Evolutionary conservation across 805 yeast genomes (phyloP), one percentile per base, ranked within the genome.

Genomic region (Cyberlindnera lachancei): DNA sequence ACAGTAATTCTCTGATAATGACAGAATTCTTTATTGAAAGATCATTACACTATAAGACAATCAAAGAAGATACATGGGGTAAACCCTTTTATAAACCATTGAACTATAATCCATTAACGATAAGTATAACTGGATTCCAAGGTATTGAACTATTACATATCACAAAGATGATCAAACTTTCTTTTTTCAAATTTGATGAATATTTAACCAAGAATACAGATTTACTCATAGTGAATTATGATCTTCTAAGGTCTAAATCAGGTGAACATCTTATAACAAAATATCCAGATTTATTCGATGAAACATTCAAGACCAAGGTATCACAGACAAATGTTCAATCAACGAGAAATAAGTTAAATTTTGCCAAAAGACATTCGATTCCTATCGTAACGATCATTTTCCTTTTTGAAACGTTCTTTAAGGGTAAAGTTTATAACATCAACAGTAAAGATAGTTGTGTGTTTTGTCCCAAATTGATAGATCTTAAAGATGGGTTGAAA

Each of bases 21-120:
- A 84, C 94, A 0, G 94, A 86, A 53, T 84, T 90, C 82, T 78
- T 79, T 42, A 57, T 86, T 10, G 95, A 85, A 54, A 60, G 94
- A 36, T 71, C 82, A 16, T 61, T 84, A 15, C 78, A 68, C 55
- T 75, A 75, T 44, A 66, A 70, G 27, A 51, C 56, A 27, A 43
- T 72, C 6, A 54, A 59, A 12, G 45, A 53, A 21, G 94, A 80
- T 48, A 52, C 59, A 12, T 84, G 95, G 95, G 70, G 80, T 4
- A 48, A 50, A 32, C 84, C 83, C 2, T 60, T 44, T 21, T 43
- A 26, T 19, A 40, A 37, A 15, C 23, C 31, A 17, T 30, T 55
- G 27, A 35, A 63, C 2, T 24, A 36, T 2, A 24, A 42, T 4
- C 30, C 37, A 8, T 16, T 36, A 10, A 26, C 35, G 23, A 34